phyloP scores from a whole-genome alignment of 2,329 filamentous ascomycete genomes.

The Capronia coronata region DNA sequence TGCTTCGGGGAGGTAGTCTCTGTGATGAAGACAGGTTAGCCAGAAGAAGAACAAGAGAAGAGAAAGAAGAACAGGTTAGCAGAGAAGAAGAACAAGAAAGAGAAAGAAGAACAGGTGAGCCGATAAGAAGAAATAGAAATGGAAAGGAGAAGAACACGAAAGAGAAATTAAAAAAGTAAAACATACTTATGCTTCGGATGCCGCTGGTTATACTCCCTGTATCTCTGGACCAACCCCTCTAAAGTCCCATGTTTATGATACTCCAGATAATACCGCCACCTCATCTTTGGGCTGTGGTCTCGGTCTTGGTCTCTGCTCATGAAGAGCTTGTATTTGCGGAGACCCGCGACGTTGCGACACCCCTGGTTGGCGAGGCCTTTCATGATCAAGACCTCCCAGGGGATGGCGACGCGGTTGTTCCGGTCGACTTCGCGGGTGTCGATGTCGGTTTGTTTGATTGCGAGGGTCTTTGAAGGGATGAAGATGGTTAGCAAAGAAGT shows the following conservation, averaged over 20 bases:
- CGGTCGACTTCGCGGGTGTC: conserved; percentile 7
- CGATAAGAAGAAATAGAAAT: no score
- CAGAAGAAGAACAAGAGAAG: no score
- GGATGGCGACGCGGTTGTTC: conserved; percentile 6
- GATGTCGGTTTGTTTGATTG: conserved; percentile 19
- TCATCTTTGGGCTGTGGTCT: neutral
- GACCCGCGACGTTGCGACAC: conserved; percentile 9
- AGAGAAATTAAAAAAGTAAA: no score
- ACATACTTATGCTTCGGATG: neutral
- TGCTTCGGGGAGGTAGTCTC: conserved; percentile 18
- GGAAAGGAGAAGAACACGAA: no score
- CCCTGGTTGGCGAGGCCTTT: conserved; percentile 10
- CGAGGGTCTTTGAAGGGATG: conserved; percentile 6
- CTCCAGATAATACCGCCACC: conserved; percentile 20
- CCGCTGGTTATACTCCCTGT: conserved; percentile 3
- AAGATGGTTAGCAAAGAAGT: neutral
- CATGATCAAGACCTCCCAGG: conserved; percentile 16
- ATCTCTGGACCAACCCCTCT: conserved; percentile 8
- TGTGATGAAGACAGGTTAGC: no score
- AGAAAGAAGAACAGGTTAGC: no score
- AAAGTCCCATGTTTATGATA: conserved; percentile 15
- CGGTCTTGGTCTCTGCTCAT: neutral
- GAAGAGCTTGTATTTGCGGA: conserved; percentile 12
- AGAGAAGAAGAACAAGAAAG: no score
- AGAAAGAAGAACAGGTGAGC: no score